Evolutionary conservation across 108 stramenopile genomes (phyloP), one percentile per base, ranked within the genome.

Genomic region (Cyclotella atomus): DNA sequence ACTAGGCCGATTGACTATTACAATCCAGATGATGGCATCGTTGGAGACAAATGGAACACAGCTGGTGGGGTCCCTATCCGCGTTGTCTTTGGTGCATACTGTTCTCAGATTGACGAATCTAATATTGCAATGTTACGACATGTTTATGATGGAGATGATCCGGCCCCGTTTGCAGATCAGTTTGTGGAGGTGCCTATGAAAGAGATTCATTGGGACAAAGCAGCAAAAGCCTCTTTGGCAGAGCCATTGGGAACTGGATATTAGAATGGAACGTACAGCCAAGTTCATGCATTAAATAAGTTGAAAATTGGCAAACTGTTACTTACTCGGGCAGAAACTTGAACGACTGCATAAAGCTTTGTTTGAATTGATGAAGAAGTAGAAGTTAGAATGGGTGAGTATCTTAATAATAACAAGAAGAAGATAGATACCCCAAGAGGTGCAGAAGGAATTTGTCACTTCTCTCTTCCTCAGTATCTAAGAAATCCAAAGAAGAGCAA

Each of bases 161-260:
- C 81, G 19, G 81, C 84, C 5, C 84, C 84, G 7, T 85, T 85
- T 63, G 71, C 77, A 24, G 81, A 77, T 75, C 84, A 85, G 52
- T 85, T 85, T 53, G 57, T 47, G 27, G 57, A 67, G 35, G 25
- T 79, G 34, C 78, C 78, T 0, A 68, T 79, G 65, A 79, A 24
- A 47, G 78, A 79, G 55, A 72, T 72, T 55, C 78, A 79, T 27
- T 79, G 78, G 78, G 64, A 76, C 50, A 59, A 24, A 47, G 30
- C 28, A 27, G 59, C 27, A 49, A 50, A 44, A 57, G 65, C 34
- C 15, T 47, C 74, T 23, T 60, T 75, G 34, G 65, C 65, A 7
- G 60, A 46, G 46, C 74, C 74, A 50, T n/a, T 54, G 4, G 73
- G 73, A 12, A 41, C 7, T 41, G 38, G n/a, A n/a, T n/a, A n/a